Evolutionary conservation across 805 yeast genomes (phyloP).

Genomic region (Zygotorulaspora chibaensis): DNA sequence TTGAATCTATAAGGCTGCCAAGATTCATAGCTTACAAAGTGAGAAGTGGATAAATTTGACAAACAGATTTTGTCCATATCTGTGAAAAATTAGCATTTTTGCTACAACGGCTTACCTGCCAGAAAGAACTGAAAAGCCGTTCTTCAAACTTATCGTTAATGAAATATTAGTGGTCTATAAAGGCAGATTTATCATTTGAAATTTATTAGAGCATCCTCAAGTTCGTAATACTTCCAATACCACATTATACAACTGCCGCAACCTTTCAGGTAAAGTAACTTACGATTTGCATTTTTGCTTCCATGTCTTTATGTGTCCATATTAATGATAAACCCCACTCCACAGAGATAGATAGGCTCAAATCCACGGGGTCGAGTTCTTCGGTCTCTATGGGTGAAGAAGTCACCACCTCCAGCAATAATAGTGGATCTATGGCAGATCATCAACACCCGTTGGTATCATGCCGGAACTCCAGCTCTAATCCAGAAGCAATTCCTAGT

Average conservation of each 20-base stretch:
- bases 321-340: slow-evolving; percentile 3
- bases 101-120: too few relatives aligned
- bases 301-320: slow-evolving; percentile 4
- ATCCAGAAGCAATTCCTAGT: background rate
- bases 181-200: too few relatives aligned
- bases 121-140: too few relatives aligned
- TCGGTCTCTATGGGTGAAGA: slow-evolving; percentile 13
- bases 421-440: slow-evolving; percentile 7
- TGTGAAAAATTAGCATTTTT: too few relatives aligned
- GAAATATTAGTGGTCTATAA: too few relatives aligned
- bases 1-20: too few relatives aligned
- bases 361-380: slow-evolving; percentile 12
- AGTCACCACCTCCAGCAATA: slow-evolving; percentile 13
- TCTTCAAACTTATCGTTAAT: too few relatives aligned
- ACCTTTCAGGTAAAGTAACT: background rate
- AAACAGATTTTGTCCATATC: too few relatives aligned
- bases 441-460: slow-evolving; percentile 3
- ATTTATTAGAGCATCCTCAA: too few relatives aligned
- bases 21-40: too few relatives aligned
- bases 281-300: background rate
- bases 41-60: too few relatives aligned
- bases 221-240: background rate
- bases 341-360: slow-evolving; percentile 10
- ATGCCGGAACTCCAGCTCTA: slow-evolving; percentile 1
- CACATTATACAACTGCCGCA: background rate